Base-by-base conservation (phyloP, 2,329 filamentous ascomycete genomes). In the Colletotrichum gloeosporioides region DNA sequence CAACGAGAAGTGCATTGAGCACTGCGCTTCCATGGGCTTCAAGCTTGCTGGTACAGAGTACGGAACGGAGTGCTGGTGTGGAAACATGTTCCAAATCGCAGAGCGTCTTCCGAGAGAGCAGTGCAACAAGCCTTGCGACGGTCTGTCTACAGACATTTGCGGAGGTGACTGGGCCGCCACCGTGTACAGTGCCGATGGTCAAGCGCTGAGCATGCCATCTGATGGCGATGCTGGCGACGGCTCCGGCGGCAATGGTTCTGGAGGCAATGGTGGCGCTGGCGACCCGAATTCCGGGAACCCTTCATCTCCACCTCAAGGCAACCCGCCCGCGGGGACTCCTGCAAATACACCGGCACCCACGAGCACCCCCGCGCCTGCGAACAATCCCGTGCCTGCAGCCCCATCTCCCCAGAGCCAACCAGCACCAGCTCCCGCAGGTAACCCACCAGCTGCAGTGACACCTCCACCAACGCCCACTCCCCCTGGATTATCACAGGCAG, bases 21-120 rank as follows among this genome's bases (percentile, higher is more conserved):
- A 86, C 80, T 92, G 90, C 81, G 79, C 79, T 5, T 79, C 78
- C 16, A 82, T 82, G 13, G 85, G 85, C 6, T 88, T 85, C 78
- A 76, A 78, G 4, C 86, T 88, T 75, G 89, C 89, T 7, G 90
- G 89, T 8, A 83, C 89, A 1, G 88, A 91, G 79, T 88, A 87
- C 77, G 84, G 83, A 9, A 80, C 82, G 25, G 87, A 91, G 78
- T 92, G 90, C 80, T 92, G 87, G 84, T 92, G 89, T 77, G 87
- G 85, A 39, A 78, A 78, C 59, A 66, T 67, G 8, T 78, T 78
- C 69, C 71, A 77, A 22, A 27, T 73, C 25, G 77, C 77, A 13
- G 55, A 59, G 22, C 75, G 75, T 6, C 63, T 78, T 18, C 72
- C 77, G 10, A 44, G 75, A 16, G 55, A 73, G 12, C 53, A 71